Conservation (phyloP, 2,329 filamentous ascomycete species). For the Penicillium sp. region DNA sequence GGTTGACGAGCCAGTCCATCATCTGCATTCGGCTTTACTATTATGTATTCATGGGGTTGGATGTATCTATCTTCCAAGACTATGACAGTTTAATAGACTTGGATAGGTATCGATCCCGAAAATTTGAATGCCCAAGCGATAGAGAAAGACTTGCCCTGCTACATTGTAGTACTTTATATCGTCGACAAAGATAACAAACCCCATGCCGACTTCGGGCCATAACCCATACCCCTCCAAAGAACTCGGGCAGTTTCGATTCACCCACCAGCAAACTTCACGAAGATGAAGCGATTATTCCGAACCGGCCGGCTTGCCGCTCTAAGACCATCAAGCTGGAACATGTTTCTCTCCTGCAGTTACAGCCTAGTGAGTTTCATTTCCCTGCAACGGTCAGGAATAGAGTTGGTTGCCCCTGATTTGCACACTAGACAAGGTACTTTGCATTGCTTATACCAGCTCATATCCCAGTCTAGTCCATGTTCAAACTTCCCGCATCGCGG, state of each 20-base stretch:
- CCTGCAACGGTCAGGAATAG: not conserved
- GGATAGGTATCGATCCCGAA: not conserved
- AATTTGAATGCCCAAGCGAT: not conserved
- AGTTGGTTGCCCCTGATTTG: not conserved
- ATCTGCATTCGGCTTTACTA: not conserved
- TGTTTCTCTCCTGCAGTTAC: not conserved
- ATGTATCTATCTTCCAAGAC: not conserved
- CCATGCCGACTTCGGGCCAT: not conserved
- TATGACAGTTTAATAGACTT: not conserved
- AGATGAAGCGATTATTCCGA: slow-evolving; percentile 4
- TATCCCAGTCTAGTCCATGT: not conserved
- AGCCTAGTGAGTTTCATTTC: not conserved
- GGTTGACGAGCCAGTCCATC: too few relatives aligned
- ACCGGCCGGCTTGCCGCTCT: slow-evolving; percentile 7
- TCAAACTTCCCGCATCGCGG: not conserved
- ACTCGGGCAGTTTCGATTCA: not conserved
- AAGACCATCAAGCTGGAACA: not conserved
- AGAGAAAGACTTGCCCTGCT: not conserved
- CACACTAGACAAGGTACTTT: not conserved
- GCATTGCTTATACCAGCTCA: not conserved
- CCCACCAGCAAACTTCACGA: not conserved
- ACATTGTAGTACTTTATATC: not conserved
- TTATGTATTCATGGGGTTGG: not conserved
- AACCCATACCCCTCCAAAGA: not conserved
- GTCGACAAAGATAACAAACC: not conserved